Base-by-base conservation (phyloP, 225 moss, liverwort and hornwort genomes). In the Anthoceros angustus region DNA sequence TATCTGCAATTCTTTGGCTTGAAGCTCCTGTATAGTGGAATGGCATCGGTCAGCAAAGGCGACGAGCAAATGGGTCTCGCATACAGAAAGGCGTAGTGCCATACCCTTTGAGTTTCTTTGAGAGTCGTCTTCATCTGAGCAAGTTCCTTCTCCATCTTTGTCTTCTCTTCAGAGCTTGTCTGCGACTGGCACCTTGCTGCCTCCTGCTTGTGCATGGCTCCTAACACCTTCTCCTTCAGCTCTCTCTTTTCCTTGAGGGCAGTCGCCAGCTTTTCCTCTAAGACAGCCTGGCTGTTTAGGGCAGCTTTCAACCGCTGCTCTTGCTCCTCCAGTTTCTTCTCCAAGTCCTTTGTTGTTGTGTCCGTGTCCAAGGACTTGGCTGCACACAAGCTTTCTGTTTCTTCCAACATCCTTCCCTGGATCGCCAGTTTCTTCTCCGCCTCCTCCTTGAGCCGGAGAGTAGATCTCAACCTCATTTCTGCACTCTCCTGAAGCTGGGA, bases 401-500 rank as follows among this genome's bases (percentile, higher is more conserved):
- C 55, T 23, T 55, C 55, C 55, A 55, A 15, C 55, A 18, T 55
- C n/a, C 23, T 55, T 7, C n/a, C 55, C 23, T 55, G 55, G 2
- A 2, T 55, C 23, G 55, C 55, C 8, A 55, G 55, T 23, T 55
- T 9, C 12, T 55, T 55, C 23, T 55, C 55, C n/a, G 18, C 55
- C 6, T 55, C 55, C 55, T 55, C 55, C 55, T 55, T 55, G 55
- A 55, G 55, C n/a, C 55, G 55, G 7, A 55, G 14, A 7, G 55
- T 55, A 55, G 55, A 55, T 23, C 55, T 15, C 55, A 55, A 23
- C n/a, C 55, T 55, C 8, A 55, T 55, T 12, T 55, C 55, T 55
- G 55, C 55, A 20, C 23, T 23, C 55, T 55, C 55, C 23, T 55
- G 55, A 55, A 55, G 55, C 55, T 55, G 55, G n/a, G 55, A 55